phyloP scores from a whole-genome alignment of 202 grass and related monocot species.

The Saccharum hybrid region DNA sequence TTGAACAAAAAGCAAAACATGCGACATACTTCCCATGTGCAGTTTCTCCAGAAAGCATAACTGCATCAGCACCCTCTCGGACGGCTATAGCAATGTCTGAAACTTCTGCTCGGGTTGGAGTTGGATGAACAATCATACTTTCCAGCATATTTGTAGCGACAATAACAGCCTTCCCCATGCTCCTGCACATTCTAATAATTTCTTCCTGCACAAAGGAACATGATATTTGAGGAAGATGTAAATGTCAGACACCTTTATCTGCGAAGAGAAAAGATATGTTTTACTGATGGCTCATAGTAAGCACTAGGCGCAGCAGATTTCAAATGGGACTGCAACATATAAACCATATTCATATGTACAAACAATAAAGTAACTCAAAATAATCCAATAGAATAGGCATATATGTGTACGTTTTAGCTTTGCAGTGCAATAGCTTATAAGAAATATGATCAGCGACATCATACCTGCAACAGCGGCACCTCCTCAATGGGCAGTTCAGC shows the following conservation, averaged over 20 bases:
- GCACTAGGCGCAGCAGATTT: neutral
- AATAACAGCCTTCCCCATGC: conserved; percentile 99
- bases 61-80: conserved; percentile 93
- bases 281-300: neutral
- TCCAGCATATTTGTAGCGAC: conserved; percentile 99
- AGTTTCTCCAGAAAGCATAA: conserved; percentile 99
- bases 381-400: conserved; percentile 22
- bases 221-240: conserved; percentile 39
- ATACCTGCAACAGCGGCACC: conserved; percentile 94
- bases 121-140: conserved; percentile 99
- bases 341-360: neutral
- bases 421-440: neutral
- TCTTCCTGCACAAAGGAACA: conserved; percentile 73
- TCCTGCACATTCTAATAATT: conserved; percentile 96
- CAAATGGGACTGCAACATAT: conserved; percentile 10
- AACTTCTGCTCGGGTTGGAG: conserved; percentile 94
- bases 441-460: conserved; percentile 22
- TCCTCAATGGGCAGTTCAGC: conserved; percentile 99
- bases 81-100: conserved; percentile 99
- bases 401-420: conserved; percentile 23
- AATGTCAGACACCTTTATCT: neutral
- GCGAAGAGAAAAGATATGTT: neutral
- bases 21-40: conserved; percentile 93
- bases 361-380: conserved; percentile 1
- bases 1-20: conserved; percentile 23